phyloP scores from a whole-genome alignment of 495 filamentous ascomycete genomes.

The Daldinia decipiens region DNA sequence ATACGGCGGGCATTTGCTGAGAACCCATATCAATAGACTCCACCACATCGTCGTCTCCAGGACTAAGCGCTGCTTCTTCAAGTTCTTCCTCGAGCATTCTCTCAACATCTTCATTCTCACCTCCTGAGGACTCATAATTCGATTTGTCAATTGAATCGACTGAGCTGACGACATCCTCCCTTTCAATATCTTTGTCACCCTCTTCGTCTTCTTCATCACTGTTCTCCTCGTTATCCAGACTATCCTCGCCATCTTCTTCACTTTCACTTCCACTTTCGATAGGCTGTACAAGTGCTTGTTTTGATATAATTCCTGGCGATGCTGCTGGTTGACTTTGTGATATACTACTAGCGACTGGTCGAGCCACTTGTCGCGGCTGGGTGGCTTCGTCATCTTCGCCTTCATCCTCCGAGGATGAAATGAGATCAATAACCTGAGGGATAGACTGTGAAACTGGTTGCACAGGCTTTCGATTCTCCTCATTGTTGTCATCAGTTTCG shows the following conservation, averaged over 20 bases:
- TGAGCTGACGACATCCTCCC: constrained; percentile 18
- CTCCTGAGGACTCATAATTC: constrained; percentile 11
- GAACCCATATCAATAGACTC: constrained; percentile 3
- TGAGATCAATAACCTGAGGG: constrained; percentile 52
- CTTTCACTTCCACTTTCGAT: constrained; percentile 16
- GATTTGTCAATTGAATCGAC: constrained; percentile 5
- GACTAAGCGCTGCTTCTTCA: constrained; percentile 18
- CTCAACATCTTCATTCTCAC: constrained; percentile 18
- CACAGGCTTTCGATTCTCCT: constrained; percentile 17
- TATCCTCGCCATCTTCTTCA: constrained; percentile 22
- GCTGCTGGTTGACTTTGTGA: constrained; percentile 4
- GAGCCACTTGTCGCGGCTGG: background rate
- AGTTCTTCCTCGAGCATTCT: constrained; percentile 15
- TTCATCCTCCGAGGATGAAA: constrained; percentile 55
- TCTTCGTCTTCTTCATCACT: constrained; percentile 18
- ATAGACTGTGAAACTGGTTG: constrained; percentile 26
- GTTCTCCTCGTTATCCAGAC: constrained; percentile 12
- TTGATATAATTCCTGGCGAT: background rate
- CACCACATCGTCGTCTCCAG: constrained; percentile 11
- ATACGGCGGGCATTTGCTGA: background rate
- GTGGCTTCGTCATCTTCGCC: constrained; percentile 35
- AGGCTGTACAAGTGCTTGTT: background rate
- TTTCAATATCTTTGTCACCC: constrained; percentile 12
- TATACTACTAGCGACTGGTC: background rate
- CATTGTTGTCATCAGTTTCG: constrained; percentile 32